Base-by-base conservation (phyloP, 2,329 filamentous ascomycete genomes). In the Aspergillus sp. region DNA sequence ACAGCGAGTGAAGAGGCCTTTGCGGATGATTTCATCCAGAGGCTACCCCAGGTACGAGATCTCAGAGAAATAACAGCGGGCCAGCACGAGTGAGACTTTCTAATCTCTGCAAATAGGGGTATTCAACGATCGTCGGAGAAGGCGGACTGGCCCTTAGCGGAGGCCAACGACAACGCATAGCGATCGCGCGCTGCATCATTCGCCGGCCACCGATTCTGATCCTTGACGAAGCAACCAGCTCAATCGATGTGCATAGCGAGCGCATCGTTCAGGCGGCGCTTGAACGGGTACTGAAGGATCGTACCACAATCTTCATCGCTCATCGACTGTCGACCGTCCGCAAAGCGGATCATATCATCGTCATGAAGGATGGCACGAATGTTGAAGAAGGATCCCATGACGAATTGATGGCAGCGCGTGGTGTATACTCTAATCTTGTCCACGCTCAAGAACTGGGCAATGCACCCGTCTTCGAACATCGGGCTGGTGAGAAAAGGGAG, bases 101-200 rank as follows among this genome's bases (percentile, higher is more conserved):
- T 19, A 19, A 19, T 19, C 19, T 19, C 19, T 19, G 19, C 19
- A 19, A 19, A 2, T 19, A 19, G 19, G 19, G 19, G 19, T 19
- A 19, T 19, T 19, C 19, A 19, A 73, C 70, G 11, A 59, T 54
- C 89, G 15, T 74, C 19, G 73, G 72, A 6, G 60, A 61, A 9
- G 57, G 62, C 1, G 73, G 71, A n/a, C 70, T 65, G 13, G 69
- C 69, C 38, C 38, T 75, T 23, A 74, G 72, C 54, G 91, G 91
- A 0, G 93, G 93, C 0, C 92, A 96, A 74, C 86, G 95, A 76
- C 93, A 97, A 77, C 89, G 93, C 65, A 94, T 97, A 70, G 91
- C 92, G 7, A 93, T 97, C 73, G 91, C 93, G 3, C 84, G 91
- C 67, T 92, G 92, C 22, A 85, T 96, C 57, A 90, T 96, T 25